Percentiles rank a stretch among this genome's conserved stretches.
Evolutionary conservation across 1,284 basidiomycete genomes (phyloP).

Genomic region (Chondrostereum purpureum): DNA sequence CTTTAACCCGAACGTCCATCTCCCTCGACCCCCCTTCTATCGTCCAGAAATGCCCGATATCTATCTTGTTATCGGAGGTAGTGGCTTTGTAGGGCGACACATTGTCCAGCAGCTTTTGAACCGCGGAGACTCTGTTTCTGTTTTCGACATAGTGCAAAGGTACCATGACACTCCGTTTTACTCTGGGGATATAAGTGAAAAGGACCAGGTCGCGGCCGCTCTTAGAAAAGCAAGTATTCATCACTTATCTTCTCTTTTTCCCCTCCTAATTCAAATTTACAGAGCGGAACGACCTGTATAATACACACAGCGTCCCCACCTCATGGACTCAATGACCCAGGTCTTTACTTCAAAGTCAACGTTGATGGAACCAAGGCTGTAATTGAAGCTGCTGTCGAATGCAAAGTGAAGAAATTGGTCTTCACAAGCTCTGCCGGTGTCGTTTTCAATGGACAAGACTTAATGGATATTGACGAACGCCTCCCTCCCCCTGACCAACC

Average conservation of each 20-base stretch:
- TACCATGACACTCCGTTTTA: slow-evolving; percentile 83
- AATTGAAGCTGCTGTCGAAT: slow-evolving; percentile 72
- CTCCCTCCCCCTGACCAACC: slow-evolving; percentile 69
- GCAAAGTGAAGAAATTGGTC: slow-evolving; percentile 80
- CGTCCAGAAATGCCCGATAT: slow-evolving; percentile 35
- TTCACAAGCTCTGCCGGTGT: slow-evolving; percentile 96
- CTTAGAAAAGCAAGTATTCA: slow-evolving; percentile 59
- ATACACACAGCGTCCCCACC: slow-evolving; percentile 96
- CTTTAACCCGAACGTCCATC: slow-evolving; percentile 3
- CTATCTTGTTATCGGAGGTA: slow-evolving; percentile 85
- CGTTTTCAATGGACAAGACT: slow-evolving; percentile 79
- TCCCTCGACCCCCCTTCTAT: slow-evolving; percentile 14
- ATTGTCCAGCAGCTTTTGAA: slow-evolving; percentile 80
- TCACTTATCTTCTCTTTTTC: slow-evolving; percentile 10
- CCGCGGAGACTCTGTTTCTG: slow-evolving; percentile 74
- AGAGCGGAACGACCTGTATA: slow-evolving; percentile 81
- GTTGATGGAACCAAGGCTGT: slow-evolving; percentile 87
- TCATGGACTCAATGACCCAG: slow-evolving; percentile 59
- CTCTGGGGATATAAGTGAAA: slow-evolving; percentile 79
- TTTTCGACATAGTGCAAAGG: slow-evolving; percentile 88
- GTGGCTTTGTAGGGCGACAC: slow-evolving; percentile 87
- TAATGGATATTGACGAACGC: slow-evolving; percentile 89
- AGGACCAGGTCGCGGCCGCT: slow-evolving; percentile 65
- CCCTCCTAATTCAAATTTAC: slow-evolving; percentile 8
- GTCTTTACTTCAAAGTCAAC: slow-evolving; percentile 88